phyloP scores from a whole-genome alignment of 495 filamentous ascomycete genomes.

The Talaromyces borbonicus region DNA sequence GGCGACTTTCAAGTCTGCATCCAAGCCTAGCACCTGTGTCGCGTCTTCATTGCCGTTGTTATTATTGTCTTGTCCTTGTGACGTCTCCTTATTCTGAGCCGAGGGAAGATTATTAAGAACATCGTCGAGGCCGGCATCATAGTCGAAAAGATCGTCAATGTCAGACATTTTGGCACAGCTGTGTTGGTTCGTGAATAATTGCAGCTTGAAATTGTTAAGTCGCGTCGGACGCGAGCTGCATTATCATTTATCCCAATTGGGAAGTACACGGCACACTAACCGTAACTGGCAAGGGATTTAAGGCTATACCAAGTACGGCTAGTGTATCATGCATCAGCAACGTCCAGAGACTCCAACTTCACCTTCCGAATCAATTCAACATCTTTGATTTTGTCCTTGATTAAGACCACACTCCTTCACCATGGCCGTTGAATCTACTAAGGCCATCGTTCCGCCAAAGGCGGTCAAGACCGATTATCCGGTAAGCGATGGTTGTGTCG shows the following conservation, averaged over 20 bases:
- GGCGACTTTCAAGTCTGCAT: constrained; percentile 73
- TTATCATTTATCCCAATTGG: constrained; percentile 4
- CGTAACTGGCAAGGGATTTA: background rate
- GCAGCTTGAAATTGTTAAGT: background rate
- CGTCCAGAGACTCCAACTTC: constrained; percentile 1
- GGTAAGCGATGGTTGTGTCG: constrained; percentile 37
- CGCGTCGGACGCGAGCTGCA: constrained; percentile 1
- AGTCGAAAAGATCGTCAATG: constrained; percentile 59
- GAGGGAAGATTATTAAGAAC: constrained; percentile 35
- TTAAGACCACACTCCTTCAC: constrained; percentile 8
- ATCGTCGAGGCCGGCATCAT: constrained; percentile 50
- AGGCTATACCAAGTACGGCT: background rate
- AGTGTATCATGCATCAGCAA: background rate
- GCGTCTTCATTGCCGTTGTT: constrained; percentile 25
- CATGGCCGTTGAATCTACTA: constrained; percentile 51
- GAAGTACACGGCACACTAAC: background rate
- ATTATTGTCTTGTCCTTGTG: constrained; percentile 19
- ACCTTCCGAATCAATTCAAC: background rate
- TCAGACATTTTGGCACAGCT: constrained; percentile 15
- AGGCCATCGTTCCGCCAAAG: constrained; percentile 65
- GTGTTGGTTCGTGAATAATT: constrained; percentile 2
- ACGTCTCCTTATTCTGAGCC: constrained; percentile 18
- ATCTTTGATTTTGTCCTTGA: background rate
- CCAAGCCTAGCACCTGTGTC: constrained; percentile 48
- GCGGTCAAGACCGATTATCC: constrained; percentile 66